Evolutionary conservation across 2,329 filamentous ascomycete genomes (phyloP).

Genomic region (Penicillium sp.): DNA sequence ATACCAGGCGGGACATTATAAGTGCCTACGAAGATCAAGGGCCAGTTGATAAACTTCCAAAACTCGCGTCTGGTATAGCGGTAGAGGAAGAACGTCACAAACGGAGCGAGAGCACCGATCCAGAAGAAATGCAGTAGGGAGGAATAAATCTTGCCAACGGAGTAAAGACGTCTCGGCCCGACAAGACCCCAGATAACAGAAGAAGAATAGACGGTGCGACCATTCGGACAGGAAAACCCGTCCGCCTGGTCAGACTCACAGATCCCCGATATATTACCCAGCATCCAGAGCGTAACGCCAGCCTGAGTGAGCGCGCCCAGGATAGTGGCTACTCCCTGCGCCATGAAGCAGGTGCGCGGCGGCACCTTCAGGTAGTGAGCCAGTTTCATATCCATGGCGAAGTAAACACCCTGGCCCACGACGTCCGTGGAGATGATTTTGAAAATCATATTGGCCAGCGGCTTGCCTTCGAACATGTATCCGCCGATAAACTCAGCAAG

Average conservation of each 20-base stretch:
- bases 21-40: constrained; percentile 30
- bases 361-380: constrained; percentile 51
- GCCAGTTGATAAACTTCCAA: constrained; percentile 35
- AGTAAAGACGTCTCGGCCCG: constrained; percentile 48
- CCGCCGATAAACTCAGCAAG: constrained; percentile 44
- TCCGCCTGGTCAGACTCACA: constrained; percentile 41
- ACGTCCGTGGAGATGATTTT: constrained; percentile 43
- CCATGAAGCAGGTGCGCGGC: constrained; percentile 45
- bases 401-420: constrained; percentile 45
- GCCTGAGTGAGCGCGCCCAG: constrained; percentile 45
- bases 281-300: constrained; percentile 36
- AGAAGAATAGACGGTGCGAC: constrained; percentile 47
- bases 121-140: constrained; percentile 50
- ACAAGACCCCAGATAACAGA: constrained; percentile 51
- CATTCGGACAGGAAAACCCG: constrained; percentile 48
- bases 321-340: constrained; percentile 47
- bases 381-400: constrained; percentile 49
- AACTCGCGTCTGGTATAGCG: constrained; percentile 27
- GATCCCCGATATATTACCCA: constrained; percentile 41
- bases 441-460: constrained; percentile 46
- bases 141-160: constrained; percentile 45
- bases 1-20: constrained; percentile 26
- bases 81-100: constrained; percentile 23
- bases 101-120: constrained; percentile 38
- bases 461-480: constrained; percentile 43